Base-by-base conservation (phyloP, 2,329 filamentous ascomycete genomes). In the Penicillium griseofulvum region DNA sequence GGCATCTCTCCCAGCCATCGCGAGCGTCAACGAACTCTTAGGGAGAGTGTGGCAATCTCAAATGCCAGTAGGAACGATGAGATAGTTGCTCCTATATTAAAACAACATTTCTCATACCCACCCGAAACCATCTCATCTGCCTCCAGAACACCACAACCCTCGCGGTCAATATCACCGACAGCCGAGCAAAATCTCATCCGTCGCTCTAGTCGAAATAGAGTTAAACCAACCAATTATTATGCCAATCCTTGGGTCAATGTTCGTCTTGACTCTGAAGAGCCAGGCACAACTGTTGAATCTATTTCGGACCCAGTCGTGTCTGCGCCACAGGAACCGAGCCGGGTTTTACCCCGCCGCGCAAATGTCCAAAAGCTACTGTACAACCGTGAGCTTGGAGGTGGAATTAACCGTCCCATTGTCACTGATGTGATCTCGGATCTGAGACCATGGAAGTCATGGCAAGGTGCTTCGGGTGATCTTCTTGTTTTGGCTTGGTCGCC, bases 391-490 rank as follows among this genome's bases (percentile, higher is more conserved):
- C 44, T 73, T n/a, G 56, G 59, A 36, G 26, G 24, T 11, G 46
- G 51, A 14, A 50, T 19, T 16, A 54, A 60, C 14, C 51, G 47
- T 4, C 54, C 56, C n/a, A 41, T 70, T 48, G 50, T 54, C 29
- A 26, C 52, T 12, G 63, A 71, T 28, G 68, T 69, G 24, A 65
- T 64, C 31, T 68, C 76, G 24, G 71, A 75, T 1, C 63, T 85
- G 16, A 76, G 73, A 5, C 72, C 73, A 3, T 74, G 71, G 26
- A 75, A 72, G 49, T 73, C 75, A 14, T 86, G 81, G 75, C 82
- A 79, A 57, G 81, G 83, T 1, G 82, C 82, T 0, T 86, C 83
- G 0, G 80, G 81, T 24, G 84, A 86, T 65, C 77, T 86, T 1
- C 75, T 81, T 33, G 76, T 77, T 10, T 68, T 85, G 4, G 78